Base-by-base conservation (phyloP, 225 moss, liverwort and hornwort species). In the Antitrichia curtipendula region DNA sequence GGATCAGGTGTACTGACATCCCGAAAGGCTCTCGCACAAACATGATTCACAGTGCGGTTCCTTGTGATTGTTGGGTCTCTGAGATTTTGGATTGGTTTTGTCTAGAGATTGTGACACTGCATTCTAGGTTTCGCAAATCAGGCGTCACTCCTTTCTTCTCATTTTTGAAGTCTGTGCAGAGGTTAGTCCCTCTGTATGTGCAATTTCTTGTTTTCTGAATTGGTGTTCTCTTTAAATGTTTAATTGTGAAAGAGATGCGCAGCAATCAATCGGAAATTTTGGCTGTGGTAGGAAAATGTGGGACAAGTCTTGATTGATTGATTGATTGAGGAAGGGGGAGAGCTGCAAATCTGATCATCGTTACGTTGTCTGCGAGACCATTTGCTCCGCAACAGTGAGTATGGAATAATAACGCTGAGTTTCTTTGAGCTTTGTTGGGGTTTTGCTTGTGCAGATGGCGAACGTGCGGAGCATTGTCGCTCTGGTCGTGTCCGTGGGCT, bases 401-500 rank as follows among this genome's bases (percentile, higher is more conserved):
- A 16, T 4, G 38, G 49, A 49, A 60, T 72, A 10, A 19, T 29
- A 54, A 68, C 66, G 43, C 34, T 66, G 19, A 43, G 24, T 34
- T 69, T 70, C 72, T 72, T 31, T 57, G 50, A 58, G 58, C 38
- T 78, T 27, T 84, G 61, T 32, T 57, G 29, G 59, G 75, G 24
- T 36, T 76, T 61, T 27, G 56, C 49, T 36, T 57, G n/a, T 10
- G 90, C 84, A 92, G 95, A 94, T 94, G 95, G 90, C 88, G 88
- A 88, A 88, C 43, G 21, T 91, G 13, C 87, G 90, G 85, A 83
- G 47, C 78, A 87, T 96, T 34, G 90, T 68, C 80, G 86, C 93
- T 56, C 88, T 95, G 41, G 66, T 95, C 28, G 45, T 94, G 57
- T 93, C 89, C 13, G 90, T 95, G 89, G 93, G 91, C 91, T 87